phyloP scores from a whole-genome alignment of 176 grass and related monocot species.

The bread wheat (Triticum aestivum) region IWGSC_CS_RefSeq_v2.1 NC_057799.1:602870956-602871455 shows the following conservation, averaged over 20 bases:
- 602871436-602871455: background rate
- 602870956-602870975: background rate
- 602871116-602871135: no score
- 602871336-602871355: no score
- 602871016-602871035: background rate
- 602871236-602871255: background rate
- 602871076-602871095: background rate
- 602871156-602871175: no score
- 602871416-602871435: background rate
- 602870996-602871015: background rate
- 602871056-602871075: background rate
- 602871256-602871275: background rate
- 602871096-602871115: no score
- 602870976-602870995: background rate
- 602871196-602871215: no score
- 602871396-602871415: background rate
- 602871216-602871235: background rate
- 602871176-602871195: no score
- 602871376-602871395: no score
- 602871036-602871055: background rate
- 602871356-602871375: no score
- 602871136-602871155: no score
- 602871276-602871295: background rate
- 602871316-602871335: background rate
- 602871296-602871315: background rate